Base-by-base conservation (phyloP, 208 protist genomes). In the Naegleria fowleri region DNA sequence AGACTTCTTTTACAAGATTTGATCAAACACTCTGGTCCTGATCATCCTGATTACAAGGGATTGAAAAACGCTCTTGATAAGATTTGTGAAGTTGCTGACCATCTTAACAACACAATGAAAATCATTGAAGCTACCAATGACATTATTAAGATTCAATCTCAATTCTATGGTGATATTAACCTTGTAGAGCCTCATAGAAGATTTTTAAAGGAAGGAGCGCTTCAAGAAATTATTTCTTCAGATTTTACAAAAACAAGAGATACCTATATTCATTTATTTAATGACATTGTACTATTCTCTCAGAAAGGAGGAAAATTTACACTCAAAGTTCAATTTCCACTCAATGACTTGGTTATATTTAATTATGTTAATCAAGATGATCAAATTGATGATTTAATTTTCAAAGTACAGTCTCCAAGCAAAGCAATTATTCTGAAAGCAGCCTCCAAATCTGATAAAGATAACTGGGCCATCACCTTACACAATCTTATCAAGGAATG, bases 261-360 rank as follows among this genome's bases (percentile, higher is more conserved):
- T 15, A 84, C 55, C n/a, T 58, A 88, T 38, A 9, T 88, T 25
- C 84, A 88, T 88, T 58, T 88, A 38, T 88, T 88, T 25, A 88
- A 88, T 55, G 84, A 88, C 16, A 88, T 88, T n/a, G 6, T 88
- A 38, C 9, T 88, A 4, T 58, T 39, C 9, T 88, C 84, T n/a
- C 13, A 22, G 19, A 25, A 38, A 13, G 15, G 13, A 58, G 41
- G 16, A 36, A 39, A 58, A n/a, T 88, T 88, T 38, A 55, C 39
- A 16, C 13, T 38, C 15, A 88, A 55, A 38, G 29, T 15, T 38
- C 9, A 88, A 88, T 33, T 88, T 39, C 41, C 13, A 0, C 19
- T 88, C 9, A 38, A 19, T 55, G 41, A 88, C 36, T 22, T 39
- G 13, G 4, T 25, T 25, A n/a, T 88, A 38, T 88, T 39, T 38